Conservation (phyloP, 2,329 filamentous ascomycete genomes). For the Escovopsis sp. region DNA sequence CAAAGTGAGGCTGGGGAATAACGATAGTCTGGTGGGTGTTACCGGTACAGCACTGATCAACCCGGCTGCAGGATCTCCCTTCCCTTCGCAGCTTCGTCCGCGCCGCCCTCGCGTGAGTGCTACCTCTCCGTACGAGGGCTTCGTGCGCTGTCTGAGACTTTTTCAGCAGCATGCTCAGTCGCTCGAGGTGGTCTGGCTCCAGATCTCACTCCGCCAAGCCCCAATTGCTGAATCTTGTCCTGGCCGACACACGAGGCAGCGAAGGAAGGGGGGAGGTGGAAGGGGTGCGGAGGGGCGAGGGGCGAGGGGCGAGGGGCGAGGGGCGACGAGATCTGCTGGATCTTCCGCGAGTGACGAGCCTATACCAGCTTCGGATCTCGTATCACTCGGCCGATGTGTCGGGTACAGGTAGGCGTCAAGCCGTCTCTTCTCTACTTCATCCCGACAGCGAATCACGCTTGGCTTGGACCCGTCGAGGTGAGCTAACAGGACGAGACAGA, state of each 20-base stretch:
- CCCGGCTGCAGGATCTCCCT: neutral
- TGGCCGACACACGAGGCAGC: slow-evolving; percentile 1
- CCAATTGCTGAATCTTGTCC: slow-evolving; percentile 5
- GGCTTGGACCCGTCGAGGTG: neutral
- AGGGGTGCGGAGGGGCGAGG: too few relatives aligned
- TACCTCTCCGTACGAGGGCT: neutral
- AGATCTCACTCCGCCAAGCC: neutral
- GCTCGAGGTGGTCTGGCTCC: neutral
- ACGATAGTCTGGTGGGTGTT: too few relatives aligned
- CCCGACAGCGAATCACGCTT: neutral
- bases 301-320: too few relatives aligned
- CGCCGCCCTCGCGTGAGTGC: neutral
- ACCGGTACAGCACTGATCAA: too few relatives aligned
- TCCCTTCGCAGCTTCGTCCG: neutral
- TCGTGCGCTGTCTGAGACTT: slow-evolving; percentile 3
- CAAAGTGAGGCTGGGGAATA: neutral
- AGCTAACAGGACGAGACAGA: neutral
- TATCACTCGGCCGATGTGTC: slow-evolving; percentile 6
- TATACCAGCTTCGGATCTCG: slow-evolving; percentile 2
- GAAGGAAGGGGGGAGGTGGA: neutral
- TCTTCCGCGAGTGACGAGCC: too few relatives aligned
- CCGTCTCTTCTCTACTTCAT: neutral
- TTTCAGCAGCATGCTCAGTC: neutral
- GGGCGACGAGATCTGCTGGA: slow-evolving; percentile 6
- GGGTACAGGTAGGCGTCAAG: slow-evolving; percentile 3